Base-by-base conservation (phyloP, 257 asterid species). In the Solanum piurae region DNA sequence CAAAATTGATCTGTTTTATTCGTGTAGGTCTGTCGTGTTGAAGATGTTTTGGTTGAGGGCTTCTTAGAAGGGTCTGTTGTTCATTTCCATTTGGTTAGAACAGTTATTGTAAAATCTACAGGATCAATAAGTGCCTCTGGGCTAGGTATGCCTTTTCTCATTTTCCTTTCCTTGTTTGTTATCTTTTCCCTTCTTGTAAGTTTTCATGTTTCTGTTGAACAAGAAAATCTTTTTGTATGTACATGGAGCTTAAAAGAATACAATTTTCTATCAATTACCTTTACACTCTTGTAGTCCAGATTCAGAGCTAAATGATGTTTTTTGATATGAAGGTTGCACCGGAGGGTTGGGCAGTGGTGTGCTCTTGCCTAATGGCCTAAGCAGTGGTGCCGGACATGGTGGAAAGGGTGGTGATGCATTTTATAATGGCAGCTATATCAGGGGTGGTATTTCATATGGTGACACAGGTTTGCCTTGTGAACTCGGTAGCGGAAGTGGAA, bases 401-500 rank as follows among this genome's bases (percentile, higher is more conserved):
- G 99, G 99, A 77, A 92, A 88, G 93, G 99, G 99, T 75, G 99
- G 99, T 71, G 99, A 94, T 93, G 92, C 95, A 25, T 96, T 92
- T 90, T 92, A 92, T 42, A 92, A 91, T 71, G 99, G 97, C 66
- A 89, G 89, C 84, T 95, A 93, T 88, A 87, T 94, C 52, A 88
- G 64, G 31, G 99, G 99, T 89, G 98, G 99, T 86, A 72, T 85
- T 91, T 89, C 93, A 83, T 96, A 96, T 83, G 99, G 98, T 76
- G 88, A 92, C 90, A 89, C 89, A 71, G 96, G 93, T 90, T 92
- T 96, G 89, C 99, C 99, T 75, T 96, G 99, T 92, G 96, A 95
- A 91, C 95, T 94, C 89, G 99, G 99, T 72, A 96, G 99, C 29
- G 99, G 99, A 93, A 96, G 98, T 91, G 99, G 99, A 89, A 95